These are phyloP conservation scores for Sclerotinia glacialis DNA, from an alignment of 2,329 filamentous ascomycete species.

Conservation along the genomic window DNA sequence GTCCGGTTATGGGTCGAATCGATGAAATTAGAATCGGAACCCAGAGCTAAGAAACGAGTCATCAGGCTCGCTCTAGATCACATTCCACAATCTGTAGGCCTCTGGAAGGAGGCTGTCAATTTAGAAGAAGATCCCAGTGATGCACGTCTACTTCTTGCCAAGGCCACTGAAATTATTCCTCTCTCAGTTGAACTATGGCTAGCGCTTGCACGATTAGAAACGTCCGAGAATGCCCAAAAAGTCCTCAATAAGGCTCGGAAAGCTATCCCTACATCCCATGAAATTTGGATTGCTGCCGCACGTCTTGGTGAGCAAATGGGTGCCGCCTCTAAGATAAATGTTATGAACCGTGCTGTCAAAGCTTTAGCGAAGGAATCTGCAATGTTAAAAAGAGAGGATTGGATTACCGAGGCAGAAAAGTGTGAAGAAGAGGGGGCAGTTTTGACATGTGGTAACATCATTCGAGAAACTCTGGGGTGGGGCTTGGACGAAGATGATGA, in stretches of 20 bases:
- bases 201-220: constrained; percentile 84
- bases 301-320: constrained; percentile 85
- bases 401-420: constrained; percentile 91
- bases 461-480: constrained; percentile 90
- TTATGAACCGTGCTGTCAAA: constrained; percentile 93
- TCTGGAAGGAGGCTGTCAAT: constrained; percentile 99
- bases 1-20: constrained; percentile 93
- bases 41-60: constrained; percentile 85
- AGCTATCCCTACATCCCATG: constrained; percentile 86
- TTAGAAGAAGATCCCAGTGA: constrained; percentile 87
- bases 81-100: constrained; percentile 86
- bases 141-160: constrained; percentile 83
- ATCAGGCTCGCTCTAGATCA: constrained; percentile 88
- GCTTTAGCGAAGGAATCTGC: constrained; percentile 85
- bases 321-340: constrained; percentile 74
- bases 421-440: constrained; percentile 90
- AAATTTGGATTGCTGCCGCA: constrained; percentile 95
- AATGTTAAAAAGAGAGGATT: constrained; percentile 96
- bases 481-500: constrained; percentile 94
- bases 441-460: constrained; percentile 83
- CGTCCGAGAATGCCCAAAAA: constrained; percentile 86
- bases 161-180: constrained; percentile 93
- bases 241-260: constrained; percentile 94
- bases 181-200: constrained; percentile 94
- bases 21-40: constrained; percentile 83